These are phyloP conservation scores for Aspergillus ustus DNA, from an alignment of 2,329 filamentous ascomycete genomes.

Conservation along the genomic window DNA sequence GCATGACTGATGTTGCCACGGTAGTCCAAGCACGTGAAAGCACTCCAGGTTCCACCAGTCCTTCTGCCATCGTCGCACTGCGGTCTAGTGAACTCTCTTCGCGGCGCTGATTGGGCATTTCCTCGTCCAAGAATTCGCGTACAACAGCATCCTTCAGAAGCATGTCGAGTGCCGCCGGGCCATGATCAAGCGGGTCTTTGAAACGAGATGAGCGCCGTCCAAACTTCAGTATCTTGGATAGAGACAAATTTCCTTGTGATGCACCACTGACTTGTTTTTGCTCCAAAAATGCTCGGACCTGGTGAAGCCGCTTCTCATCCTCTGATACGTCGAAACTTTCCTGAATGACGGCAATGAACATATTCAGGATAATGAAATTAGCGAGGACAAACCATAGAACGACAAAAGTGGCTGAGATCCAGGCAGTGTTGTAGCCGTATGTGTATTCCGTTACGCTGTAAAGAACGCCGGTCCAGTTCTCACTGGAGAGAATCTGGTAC, in stretches of 20 bases:
- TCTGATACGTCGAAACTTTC: slow-evolving; percentile 99
- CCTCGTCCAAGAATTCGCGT: slow-evolving; percentile 87
- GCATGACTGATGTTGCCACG: slow-evolving; percentile 59
- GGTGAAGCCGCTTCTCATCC: slow-evolving; percentile 94
- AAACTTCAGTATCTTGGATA: slow-evolving; percentile 64
- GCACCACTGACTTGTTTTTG: slow-evolving; percentile 80
- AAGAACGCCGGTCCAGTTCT: slow-evolving; percentile 90
- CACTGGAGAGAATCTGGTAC: slow-evolving; percentile 95
- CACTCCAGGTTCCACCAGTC: slow-evolving; percentile 58
- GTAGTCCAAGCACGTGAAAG: slow-evolving; percentile 67
- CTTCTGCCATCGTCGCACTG: slow-evolving; percentile 41
- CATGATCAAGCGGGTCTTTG: slow-evolving; percentile 87
- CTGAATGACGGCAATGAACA: slow-evolving; percentile 99
- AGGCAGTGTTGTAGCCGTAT: slow-evolving; percentile 70
- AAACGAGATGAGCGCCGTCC: slow-evolving; percentile 64
- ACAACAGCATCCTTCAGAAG: slow-evolving; percentile 95
- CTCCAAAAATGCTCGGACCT: slow-evolving; percentile 92
- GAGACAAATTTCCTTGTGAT: slow-evolving; percentile 68
- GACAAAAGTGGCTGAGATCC: slow-evolving; percentile 90
- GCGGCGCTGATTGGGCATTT: slow-evolving; percentile 38
- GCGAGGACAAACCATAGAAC: slow-evolving; percentile 95
- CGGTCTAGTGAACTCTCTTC: slow-evolving; percentile 34
- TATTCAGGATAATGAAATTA: slow-evolving; percentile 96
- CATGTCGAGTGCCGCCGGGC: slow-evolving; percentile 92
- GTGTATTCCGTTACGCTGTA: slow-evolving; percentile 79